Percentiles rank a stretch among this genome's conserved stretches.
Evolutionary conservation across 768 basidiomycete genomes (phyloP).

Genomic region (Pholiota microspora): DNA sequence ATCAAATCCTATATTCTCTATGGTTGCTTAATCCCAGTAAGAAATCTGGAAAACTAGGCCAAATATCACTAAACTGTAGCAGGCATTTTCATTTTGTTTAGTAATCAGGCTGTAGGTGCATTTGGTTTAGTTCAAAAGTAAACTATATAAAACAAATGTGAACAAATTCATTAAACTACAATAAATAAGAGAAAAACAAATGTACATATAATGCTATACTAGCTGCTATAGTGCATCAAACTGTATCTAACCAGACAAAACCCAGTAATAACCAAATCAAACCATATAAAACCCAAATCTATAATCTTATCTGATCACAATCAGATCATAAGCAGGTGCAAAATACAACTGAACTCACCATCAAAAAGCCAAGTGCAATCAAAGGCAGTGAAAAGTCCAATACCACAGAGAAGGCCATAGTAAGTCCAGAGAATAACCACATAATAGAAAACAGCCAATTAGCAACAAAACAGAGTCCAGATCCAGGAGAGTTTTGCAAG

Average conservation of each 20-base stretch:
- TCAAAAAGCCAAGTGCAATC: neutral
- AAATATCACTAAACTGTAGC: neutral
- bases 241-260: no score
- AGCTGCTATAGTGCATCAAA: no score
- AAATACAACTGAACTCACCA: neutral
- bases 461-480: no score
- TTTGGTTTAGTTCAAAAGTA: neutral
- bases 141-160: neutral
- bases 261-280: neutral
- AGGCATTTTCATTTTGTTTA: neutral
- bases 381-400: no score
- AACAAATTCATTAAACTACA: neutral
- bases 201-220: no score
- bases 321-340: neutral
- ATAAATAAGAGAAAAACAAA: neutral
- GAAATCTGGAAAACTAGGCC: neutral
- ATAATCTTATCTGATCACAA: neutral
- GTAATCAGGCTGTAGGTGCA: neutral
- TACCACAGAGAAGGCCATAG: no score
- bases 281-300: neutral
- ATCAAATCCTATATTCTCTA: no score
- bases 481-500: no score
- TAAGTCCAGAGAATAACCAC: no score
- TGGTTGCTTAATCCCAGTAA: neutral
- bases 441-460: no score